phyloP scores from a whole-genome alignment of 148 eudicot genomes.

The Gaultheria prostrata region DNA sequence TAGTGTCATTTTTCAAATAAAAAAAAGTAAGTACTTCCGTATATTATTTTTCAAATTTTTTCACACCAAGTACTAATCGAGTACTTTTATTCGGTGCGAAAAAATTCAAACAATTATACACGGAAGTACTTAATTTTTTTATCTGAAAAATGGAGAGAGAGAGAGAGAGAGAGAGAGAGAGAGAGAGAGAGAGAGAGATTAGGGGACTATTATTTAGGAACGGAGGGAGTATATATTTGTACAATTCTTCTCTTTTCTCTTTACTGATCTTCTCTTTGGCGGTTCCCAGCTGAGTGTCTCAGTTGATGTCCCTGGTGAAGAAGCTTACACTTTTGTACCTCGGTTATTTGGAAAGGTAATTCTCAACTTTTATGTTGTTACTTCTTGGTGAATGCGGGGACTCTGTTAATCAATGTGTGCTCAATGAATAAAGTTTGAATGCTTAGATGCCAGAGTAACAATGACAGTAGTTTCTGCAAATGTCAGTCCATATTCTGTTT shows the following conservation, averaged over 20 bases:
- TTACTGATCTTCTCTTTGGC: conserved; percentile 6
- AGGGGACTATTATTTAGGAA: too few relatives aligned
- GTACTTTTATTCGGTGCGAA: too few relatives aligned
- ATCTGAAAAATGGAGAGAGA: too few relatives aligned
- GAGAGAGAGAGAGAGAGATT: too few relatives aligned
- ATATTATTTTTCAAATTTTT: too few relatives aligned
- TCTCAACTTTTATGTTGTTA: neutral
- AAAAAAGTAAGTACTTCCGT: too few relatives aligned
- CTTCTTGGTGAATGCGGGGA: neutral
- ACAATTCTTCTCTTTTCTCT: neutral
- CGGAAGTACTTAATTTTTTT: too few relatives aligned
- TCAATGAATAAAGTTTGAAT: neutral
- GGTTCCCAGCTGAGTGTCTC: conserved; percentile 73
- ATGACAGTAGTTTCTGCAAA: neutral
- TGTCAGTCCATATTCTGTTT: neutral
- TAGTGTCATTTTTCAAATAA: too few relatives aligned
- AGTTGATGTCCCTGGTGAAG: conserved; percentile 83
- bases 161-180: too few relatives aligned
- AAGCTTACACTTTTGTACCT: conserved; percentile 64
- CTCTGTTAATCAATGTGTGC: neutral
- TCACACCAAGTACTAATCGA: too few relatives aligned
- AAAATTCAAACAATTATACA: too few relatives aligned
- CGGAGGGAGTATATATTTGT: neutral
- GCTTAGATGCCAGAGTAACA: neutral
- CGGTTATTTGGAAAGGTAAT: conserved; percentile 90